phyloP scores from a whole-genome alignment of 768 basidiomycete species.

The Candolleomyces efflorescens region DNA sequence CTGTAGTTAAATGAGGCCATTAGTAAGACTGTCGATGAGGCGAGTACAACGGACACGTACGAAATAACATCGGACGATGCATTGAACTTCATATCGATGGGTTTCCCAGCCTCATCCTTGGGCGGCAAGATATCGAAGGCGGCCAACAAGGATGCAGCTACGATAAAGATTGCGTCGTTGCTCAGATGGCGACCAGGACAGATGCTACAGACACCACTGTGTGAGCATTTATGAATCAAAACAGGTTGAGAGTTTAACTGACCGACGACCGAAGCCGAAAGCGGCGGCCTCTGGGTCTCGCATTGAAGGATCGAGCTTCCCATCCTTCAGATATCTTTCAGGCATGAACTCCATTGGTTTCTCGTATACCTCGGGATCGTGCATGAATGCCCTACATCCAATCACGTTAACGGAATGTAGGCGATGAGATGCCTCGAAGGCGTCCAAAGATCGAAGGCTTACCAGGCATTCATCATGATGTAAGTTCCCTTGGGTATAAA shows the following conservation, averaged over 20 bases:
- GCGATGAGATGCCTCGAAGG: too few relatives aligned
- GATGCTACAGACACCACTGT: background rate
- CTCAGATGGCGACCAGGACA: slow-evolving; percentile 14
- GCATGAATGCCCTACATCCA: slow-evolving; percentile 1
- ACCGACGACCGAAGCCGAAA: slow-evolving; percentile 9
- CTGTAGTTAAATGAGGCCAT: too few relatives aligned
- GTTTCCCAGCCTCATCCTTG: slow-evolving; percentile 5
- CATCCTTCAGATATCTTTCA: slow-evolving; percentile 3
- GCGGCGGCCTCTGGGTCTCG: background rate
- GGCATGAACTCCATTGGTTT: slow-evolving; percentile 3
- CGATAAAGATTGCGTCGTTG: slow-evolving; percentile 10
- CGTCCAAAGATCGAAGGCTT: background rate
- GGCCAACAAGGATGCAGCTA: slow-evolving; percentile 7
- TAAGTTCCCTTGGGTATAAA: slow-evolving; percentile 30
- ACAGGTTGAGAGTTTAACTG: background rate
- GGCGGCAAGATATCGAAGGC: slow-evolving; percentile 1
- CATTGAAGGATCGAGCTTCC: background rate
- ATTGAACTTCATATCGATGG: too few relatives aligned
- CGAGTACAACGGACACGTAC: too few relatives aligned
- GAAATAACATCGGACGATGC: too few relatives aligned
- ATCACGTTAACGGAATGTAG: background rate
- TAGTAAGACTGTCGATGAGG: too few relatives aligned
- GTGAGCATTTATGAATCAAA: background rate
- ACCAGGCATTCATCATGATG: slow-evolving; percentile 20
- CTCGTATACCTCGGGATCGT: background rate